Percentiles rank a stretch among this genome's conserved stretches.
These are phyloP conservation scores for Colletotrichum cordylinicola DNA, from an alignment of 2,329 filamentous ascomycete genomes.

Conservation along the genomic window DNA sequence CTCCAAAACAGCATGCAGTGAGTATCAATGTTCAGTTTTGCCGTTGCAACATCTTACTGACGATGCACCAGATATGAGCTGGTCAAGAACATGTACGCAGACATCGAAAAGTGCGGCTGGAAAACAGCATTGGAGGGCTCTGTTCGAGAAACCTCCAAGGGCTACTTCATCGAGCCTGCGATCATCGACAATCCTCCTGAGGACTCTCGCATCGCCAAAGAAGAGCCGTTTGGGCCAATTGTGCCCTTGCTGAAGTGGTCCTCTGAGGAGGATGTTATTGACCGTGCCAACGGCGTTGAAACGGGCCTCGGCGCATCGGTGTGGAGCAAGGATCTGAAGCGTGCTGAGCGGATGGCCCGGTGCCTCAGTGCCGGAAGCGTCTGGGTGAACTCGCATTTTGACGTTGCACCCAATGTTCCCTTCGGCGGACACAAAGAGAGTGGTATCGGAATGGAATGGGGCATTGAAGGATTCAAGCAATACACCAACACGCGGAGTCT, in stretches of 20 bases:
- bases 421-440: constrained; percentile 59
- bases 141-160: constrained; percentile 32
- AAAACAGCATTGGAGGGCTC: constrained; percentile 4
- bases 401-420: constrained; percentile 39
- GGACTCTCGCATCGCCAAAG: constrained; percentile 57
- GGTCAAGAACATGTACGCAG: constrained; percentile 55
- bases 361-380: constrained; percentile 63
- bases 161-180: constrained; percentile 62
- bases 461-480: constrained; percentile 40
- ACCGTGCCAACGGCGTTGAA: constrained; percentile 56
- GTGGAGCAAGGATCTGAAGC: constrained; percentile 57
- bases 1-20: constrained; percentile 68
- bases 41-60: neutral
- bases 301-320: constrained; percentile 63
- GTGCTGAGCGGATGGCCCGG: constrained; percentile 56
- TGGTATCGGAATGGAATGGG: constrained; percentile 54
- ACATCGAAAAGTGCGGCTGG: constrained; percentile 43
- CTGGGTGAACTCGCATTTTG: constrained; percentile 62
- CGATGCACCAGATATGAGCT: constrained; percentile 37
- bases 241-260: constrained; percentile 67
- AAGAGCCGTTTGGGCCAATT: constrained; percentile 62
- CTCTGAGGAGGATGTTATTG: constrained; percentile 64
- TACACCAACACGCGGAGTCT: constrained; percentile 34
- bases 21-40: neutral
- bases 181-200: constrained; percentile 66